Evolutionary conservation across 495 filamentous ascomycete species (phyloP), one percentile per base, ranked within the genome.

Genomic region (Aspergillus panamensis): DNA sequence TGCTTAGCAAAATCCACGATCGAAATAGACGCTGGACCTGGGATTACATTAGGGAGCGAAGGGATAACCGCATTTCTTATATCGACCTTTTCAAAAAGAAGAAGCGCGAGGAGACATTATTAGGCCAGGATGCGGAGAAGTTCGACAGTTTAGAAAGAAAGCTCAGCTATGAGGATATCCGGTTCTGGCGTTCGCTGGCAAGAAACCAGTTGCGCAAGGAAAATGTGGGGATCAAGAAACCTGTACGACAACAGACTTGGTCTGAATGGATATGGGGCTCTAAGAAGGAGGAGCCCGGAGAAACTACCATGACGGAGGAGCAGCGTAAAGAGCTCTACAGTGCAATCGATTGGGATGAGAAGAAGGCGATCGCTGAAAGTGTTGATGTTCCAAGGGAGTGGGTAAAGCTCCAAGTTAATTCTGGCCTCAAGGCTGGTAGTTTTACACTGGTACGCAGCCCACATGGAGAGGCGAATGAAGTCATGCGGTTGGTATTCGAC

Each of bases 281-380:
- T 19, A 90, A 90, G 61, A 82, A 87, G 20, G 78, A 89, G 40
- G 76, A 89, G 51, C 79, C 82, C 3, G 87, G 90, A 39, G 85
- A 88, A 62, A 84, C 84, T 9, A 80, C 87, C 51, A 95, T 98
- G 82, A 92, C 90, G 1, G 95, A 98, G 54, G 85, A 96, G 69
- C 92, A 98, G 69, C 86, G 92, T 43, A 91, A 97, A 69, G 94
- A 97, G 75, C 82, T 98, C 8, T 98, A 98, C 66, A 89, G 91
- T 62, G 95, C 90, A 33, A 98, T 98, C 62, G 92, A 97, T 66
- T 98, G 92, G 89, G 90, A 98, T 63, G 94, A 98, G 75, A 97
- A 97, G 78, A 88, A 92, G 50, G 86, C 86, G 3, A 80, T 98
- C 32, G 78, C 90, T 0, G 92, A 94, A 60, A 86, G 86, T 53